Evolutionary conservation across 148 eudicot genomes (phyloP).

Genomic region (Cornus controversa): DNA sequence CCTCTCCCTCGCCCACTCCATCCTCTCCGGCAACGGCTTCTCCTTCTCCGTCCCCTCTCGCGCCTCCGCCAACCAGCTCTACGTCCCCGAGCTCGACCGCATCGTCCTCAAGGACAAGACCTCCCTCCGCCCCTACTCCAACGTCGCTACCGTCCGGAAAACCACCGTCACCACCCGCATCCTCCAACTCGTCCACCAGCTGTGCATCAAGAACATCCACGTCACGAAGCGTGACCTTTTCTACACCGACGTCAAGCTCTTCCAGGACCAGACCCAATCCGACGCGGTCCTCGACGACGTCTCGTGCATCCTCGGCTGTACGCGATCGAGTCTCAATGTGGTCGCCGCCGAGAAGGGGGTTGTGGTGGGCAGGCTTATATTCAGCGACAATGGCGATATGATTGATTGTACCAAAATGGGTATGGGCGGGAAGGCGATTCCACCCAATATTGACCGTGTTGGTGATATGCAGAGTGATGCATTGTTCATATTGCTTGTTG

Average conservation of each 20-base stretch:
- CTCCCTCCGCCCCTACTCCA: conserved; percentile 63
- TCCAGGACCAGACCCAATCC: conserved; percentile 81
- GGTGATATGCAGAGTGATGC: conserved; percentile 90
- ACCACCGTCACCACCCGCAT: conserved; percentile 83
- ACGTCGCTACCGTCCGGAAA: conserved; percentile 70
- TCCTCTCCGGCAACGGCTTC: conserved; percentile 76
- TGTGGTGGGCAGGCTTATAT: conserved; percentile 75
- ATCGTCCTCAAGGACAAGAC: conserved; percentile 80
- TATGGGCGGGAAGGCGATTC: conserved; percentile 89
- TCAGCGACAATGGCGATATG: conserved; percentile 89
- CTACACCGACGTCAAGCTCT: conserved; percentile 92
- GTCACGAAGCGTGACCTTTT: conserved; percentile 95
- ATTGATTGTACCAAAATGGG: conserved; percentile 97
- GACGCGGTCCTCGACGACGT: conserved; percentile 90
- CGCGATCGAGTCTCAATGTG: conserved; percentile 78
- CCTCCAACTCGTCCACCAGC: conserved; percentile 72
- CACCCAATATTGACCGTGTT: conserved; percentile 88
- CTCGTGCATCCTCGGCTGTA: conserved; percentile 79
- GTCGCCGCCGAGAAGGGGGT: conserved; percentile 88
- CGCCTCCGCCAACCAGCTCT: conserved; percentile 78
- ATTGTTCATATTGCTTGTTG: conserved; percentile 71
- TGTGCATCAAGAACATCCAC: conserved; percentile 63
- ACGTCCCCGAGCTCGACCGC: conserved; percentile 88
- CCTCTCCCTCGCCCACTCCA: conserved; percentile 64
- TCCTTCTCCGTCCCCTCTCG: conserved; percentile 84